These are phyloP conservation scores for Monosporascus ibericus DNA, from an alignment of 2,329 filamentous ascomycete species.

Conservation along the genomic window DNA sequence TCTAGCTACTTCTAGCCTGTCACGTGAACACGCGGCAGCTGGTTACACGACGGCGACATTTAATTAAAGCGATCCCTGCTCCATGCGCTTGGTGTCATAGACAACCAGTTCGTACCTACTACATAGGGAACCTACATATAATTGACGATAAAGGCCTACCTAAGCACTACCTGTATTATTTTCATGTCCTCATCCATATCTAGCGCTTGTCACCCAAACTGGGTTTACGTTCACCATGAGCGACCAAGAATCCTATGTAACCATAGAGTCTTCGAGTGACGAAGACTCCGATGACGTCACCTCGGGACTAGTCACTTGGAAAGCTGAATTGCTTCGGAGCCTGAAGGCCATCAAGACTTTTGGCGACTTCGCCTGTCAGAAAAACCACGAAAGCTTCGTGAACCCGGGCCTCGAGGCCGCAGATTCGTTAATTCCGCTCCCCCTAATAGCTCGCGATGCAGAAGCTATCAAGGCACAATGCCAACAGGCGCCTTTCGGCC, in stretches of 20 bases:
- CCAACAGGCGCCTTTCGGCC: constrained; percentile 29
- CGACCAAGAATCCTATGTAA: background rate
- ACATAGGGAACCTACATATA: too few relatives aligned
- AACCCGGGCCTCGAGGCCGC: constrained; percentile 22
- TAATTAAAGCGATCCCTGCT: background rate
- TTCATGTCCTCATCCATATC: background rate
- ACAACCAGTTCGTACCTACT: too few relatives aligned
- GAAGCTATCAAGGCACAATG: constrained; percentile 16
- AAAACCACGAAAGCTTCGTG: constrained; percentile 4
- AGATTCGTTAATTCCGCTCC: constrained; percentile 18
- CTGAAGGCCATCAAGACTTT: constrained; percentile 6
- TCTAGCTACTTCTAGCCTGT: background rate
- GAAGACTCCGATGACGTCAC: background rate
- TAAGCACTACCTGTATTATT: background rate
- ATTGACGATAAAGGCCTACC: too few relatives aligned
- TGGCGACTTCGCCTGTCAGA: constrained; percentile 11
- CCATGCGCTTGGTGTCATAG: background rate
- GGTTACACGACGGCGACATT: background rate
- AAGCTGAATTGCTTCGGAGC: background rate
- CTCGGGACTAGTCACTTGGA: background rate
- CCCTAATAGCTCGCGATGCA: constrained; percentile 19
- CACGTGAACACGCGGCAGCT: background rate
- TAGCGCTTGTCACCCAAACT: background rate
- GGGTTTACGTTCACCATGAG: background rate
- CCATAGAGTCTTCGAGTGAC: background rate